Evolutionary conservation across 2,329 filamentous ascomycete genomes (phyloP), one percentile per base, ranked within the genome.

Genomic region (Dendrostoma leiphaemia): DNA sequence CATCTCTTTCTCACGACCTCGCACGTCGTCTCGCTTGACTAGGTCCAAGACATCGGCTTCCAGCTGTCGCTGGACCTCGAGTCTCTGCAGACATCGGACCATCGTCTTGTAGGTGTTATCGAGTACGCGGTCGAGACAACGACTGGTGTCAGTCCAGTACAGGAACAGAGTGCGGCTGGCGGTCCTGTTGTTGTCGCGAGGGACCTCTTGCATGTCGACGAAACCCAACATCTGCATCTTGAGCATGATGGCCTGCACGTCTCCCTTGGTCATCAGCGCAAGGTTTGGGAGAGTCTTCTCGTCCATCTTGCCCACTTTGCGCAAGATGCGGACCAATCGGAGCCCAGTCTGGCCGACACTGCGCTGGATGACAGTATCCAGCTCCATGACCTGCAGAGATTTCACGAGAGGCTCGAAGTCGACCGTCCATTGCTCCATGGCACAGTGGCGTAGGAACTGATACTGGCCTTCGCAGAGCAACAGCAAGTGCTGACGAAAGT

Each of bases 141-240:
- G 83, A 43, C 91, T 84, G 10, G 82, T 76, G 66, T 97, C 92
- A 69, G 91, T 96, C 76, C 85, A 96, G 86, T 92, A 97, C 53
- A 97, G 83, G 68, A 92, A 97, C 23, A 96, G 81, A 0, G 91
- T 96, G 49, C 91, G 85, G 59, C 86, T 89, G 1, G 92, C 90
- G 63, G 89, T 83, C 31, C 91, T 86, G 58, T 86, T 87, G 60
- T 88, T 88, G 64, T 97, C 93, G 61, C 90, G 89, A 1, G 94
- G 94, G 1, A 99, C 88, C 73, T 99, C 94, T 69, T 99, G 94
- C 6, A 96, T 84, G 61, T 97, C 91, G 12, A 96, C 84, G 57
- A 94, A 86, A 2, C 94, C 93, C 17, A 85, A 85, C 68, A 91
- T 86, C 62, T 96, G 90, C 80, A 99, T 89, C 58, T 86, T 84